phyloP scores from a whole-genome alignment of 805 yeast species.

The Alloascoidea hylecoeti region DNA sequence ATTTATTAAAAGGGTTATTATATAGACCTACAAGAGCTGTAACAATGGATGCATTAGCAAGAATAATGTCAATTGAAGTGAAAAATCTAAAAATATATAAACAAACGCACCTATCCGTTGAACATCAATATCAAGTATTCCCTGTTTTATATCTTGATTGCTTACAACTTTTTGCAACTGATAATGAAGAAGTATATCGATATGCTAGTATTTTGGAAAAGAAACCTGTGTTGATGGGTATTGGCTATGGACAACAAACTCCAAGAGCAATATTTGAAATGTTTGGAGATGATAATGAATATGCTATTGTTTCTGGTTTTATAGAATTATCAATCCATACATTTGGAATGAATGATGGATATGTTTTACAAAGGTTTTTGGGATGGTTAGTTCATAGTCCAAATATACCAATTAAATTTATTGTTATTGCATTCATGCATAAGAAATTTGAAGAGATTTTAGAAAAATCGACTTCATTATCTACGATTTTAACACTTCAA shows the following conservation, averaged over 20 bases:
- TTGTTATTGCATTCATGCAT: neutral
- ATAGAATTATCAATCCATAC: neutral
- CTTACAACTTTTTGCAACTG: too few relatives aligned
- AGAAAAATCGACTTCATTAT: neutral
- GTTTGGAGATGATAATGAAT: neutral
- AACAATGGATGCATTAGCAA: constrained; percentile 11
- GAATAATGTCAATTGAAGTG: constrained; percentile 11
- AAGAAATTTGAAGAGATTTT: neutral
- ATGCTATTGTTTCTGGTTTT: neutral
- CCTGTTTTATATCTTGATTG: too few relatives aligned
- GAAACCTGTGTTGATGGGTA: too few relatives aligned
- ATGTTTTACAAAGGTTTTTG: neutral
- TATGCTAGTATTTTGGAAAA: too few relatives aligned
- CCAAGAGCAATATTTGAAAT: neutral
- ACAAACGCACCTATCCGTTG: constrained; percentile 3
- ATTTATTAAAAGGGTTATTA: constrained; percentile 11
- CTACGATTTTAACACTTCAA: neutral
- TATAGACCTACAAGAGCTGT: constrained; percentile 9
- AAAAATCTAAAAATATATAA: constrained; percentile 8
- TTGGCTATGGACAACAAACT: neutral
- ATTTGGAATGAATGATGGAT: neutral
- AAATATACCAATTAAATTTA: neutral
- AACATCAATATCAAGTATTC: too few relatives aligned
- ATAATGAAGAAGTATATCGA: too few relatives aligned
- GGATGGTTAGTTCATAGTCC: neutral